Conservation (phyloP, 768 basidiomycete genomes). For the Pleurotus giganteus region DNA sequence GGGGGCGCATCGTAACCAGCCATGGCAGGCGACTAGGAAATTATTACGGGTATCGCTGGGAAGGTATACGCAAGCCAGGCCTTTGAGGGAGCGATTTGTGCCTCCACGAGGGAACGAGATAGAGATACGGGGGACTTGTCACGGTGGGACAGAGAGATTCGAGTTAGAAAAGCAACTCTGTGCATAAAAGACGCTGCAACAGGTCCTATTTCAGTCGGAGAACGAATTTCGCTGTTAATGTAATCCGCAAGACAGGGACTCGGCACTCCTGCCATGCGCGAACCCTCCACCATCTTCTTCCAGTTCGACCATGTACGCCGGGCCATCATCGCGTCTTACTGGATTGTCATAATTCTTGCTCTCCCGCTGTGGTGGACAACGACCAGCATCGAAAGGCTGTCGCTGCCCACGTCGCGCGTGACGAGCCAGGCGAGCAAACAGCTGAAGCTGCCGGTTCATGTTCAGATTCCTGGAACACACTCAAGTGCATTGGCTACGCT, state of each 20-base stretch:
- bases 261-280: constrained; percentile 29
- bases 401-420: constrained; percentile 66
- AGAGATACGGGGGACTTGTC: neutral
- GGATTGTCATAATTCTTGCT: constrained; percentile 71
- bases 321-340: constrained; percentile 72
- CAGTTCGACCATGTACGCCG: constrained; percentile 51
- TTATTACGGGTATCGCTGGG: neutral
- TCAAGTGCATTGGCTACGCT: constrained; percentile 12
- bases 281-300: constrained; percentile 52
- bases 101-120: neutral
- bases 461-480: constrained; percentile 28
- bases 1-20: constrained; percentile 2
- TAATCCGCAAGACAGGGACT: neutral
- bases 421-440: constrained; percentile 43
- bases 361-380: constrained; percentile 93
- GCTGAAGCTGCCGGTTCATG: constrained; percentile 44
- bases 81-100: neutral
- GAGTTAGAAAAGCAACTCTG: neutral
- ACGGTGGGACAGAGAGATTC: neutral
- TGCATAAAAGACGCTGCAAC: neutral
- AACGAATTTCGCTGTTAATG: neutral
- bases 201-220: neutral
- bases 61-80: neutral
- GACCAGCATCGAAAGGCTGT: constrained; percentile 83
- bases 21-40: constrained; percentile 1